Evolutionary conservation across 2,329 filamentous ascomycete genomes (phyloP).

Genomic region (Fusarium sp.): DNA sequence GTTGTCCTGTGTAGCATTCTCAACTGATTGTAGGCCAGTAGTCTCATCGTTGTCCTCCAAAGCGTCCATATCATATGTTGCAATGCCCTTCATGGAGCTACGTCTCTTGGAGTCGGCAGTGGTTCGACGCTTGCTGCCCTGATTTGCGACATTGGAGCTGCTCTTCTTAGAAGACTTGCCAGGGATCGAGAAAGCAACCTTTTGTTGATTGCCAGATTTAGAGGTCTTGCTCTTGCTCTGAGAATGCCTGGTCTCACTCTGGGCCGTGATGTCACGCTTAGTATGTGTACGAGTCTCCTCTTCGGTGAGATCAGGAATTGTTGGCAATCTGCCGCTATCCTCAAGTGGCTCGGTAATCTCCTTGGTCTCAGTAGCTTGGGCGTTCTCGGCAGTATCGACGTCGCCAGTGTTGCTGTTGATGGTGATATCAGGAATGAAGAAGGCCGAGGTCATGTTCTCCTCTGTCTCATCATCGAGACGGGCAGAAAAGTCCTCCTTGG

Average conservation of each 20-base stretch:
- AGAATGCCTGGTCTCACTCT: conserved; percentile 43
- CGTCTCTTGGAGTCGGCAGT: conserved; percentile 35
- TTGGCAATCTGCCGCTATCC: conserved; percentile 44
- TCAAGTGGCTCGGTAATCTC: conserved; percentile 47
- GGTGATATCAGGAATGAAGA: conserved; percentile 68
- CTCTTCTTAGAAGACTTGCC: conserved; percentile 45
- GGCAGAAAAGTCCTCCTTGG: conserved; percentile 49
- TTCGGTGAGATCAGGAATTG: conserved; percentile 43
- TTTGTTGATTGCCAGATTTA: conserved; percentile 44
- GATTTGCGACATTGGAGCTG: conserved; percentile 50
- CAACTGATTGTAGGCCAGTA: conserved; percentile 47
- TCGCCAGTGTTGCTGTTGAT: conserved; percentile 52
- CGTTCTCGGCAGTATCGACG: conserved; percentile 38
- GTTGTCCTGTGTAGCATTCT: conserved; percentile 48
- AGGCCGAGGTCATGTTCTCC: conserved; percentile 67
- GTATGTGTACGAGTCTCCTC: conserved; percentile 41
- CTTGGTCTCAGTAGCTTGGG: conserved; percentile 46
- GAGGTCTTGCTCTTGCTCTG: conserved; percentile 42
- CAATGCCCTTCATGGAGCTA: conserved; percentile 33
- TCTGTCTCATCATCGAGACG: conserved; percentile 51
- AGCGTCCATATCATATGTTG: conserved; percentile 37
- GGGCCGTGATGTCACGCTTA: conserved; percentile 43
- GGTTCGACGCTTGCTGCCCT: conserved; percentile 54
- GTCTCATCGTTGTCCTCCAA: conserved; percentile 48
- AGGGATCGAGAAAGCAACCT: conserved; percentile 55